phyloP scores from a whole-genome alignment of 83 land plant genomes.

The Diphasiastrum complanatum region DNA sequence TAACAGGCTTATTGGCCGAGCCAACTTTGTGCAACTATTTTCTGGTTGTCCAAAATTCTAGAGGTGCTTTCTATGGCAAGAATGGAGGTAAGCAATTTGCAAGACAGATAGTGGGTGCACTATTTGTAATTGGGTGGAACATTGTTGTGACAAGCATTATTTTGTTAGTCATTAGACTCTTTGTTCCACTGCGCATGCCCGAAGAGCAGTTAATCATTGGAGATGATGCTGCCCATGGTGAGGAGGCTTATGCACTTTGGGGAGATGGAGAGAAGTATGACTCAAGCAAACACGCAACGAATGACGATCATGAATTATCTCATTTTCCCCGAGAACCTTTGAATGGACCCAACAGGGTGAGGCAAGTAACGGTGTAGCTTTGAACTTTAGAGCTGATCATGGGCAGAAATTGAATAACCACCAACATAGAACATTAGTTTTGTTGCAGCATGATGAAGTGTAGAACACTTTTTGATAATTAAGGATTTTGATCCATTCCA shows the following conservation, averaged over 20 bases:
- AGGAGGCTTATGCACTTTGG: conserved; percentile 14
- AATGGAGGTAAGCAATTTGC: conserved; percentile 6
- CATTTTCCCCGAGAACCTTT: too few relatives aligned
- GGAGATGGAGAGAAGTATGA: too few relatives aligned
- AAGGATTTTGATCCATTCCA: too few relatives aligned
- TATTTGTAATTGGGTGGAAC: conserved; percentile 17
- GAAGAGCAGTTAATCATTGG: conserved; percentile 10
- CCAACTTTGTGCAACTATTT: background rate
- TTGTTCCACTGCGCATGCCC: conserved; percentile 14
- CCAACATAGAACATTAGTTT: too few relatives aligned
- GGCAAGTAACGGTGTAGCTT: too few relatives aligned
- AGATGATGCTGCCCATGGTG: conserved; percentile 15
- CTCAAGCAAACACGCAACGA: too few relatives aligned
- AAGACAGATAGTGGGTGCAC: background rate
- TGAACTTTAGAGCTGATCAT: too few relatives aligned
- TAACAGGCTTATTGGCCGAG: conserved; percentile 12
- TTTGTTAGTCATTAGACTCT: background rate
- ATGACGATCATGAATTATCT: too few relatives aligned
- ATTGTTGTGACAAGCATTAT: conserved; percentile 5
- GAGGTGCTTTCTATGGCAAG: conserved; percentile 4
- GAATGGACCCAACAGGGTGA: too few relatives aligned
- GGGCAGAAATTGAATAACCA: too few relatives aligned
- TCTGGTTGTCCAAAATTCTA: background rate
- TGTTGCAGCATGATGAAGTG: too few relatives aligned
- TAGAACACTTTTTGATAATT: too few relatives aligned